Evolutionary conservation across 352 stramenopile genomes (phyloP).

Genomic region (Globisporangium paddicum): DNA sequence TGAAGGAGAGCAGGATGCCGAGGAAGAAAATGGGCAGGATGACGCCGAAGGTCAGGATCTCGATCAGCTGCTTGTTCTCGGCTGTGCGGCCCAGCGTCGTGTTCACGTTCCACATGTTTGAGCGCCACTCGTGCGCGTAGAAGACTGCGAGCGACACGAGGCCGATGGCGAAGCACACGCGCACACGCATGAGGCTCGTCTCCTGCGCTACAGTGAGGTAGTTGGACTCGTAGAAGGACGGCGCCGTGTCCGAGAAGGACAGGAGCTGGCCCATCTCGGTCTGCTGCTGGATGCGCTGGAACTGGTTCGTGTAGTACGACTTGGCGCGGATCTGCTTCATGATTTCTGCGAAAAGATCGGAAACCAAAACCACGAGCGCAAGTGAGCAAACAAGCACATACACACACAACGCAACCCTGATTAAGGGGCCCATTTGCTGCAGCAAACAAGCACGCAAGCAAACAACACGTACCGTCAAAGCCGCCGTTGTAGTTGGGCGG

Average conservation of each 20-base stretch:
- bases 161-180: slow-evolving; percentile 52
- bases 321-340: slow-evolving; percentile 80
- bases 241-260: slow-evolving; percentile 53
- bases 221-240: slow-evolving; percentile 59
- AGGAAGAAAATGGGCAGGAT: slow-evolving; percentile 52
- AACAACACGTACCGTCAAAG: slow-evolving; percentile 39
- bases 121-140: slow-evolving; percentile 47
- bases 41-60: slow-evolving; percentile 54
- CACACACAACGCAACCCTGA: neutral
- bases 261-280: slow-evolving; percentile 61
- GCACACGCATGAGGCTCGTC: slow-evolving; percentile 45
- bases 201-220: slow-evolving; percentile 54
- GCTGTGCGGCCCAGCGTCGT: slow-evolving; percentile 27
- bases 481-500: slow-evolving; percentile 58
- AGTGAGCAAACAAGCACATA: neutral
- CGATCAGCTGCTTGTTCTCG: slow-evolving; percentile 38
- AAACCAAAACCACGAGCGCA: no score
- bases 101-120: slow-evolving; percentile 34
- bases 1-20: slow-evolving; percentile 51
- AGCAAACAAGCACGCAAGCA: neutral
- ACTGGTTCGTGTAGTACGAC: slow-evolving; percentile 74
- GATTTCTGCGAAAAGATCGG: slow-evolving; percentile 32
- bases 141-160: slow-evolving; percentile 50
- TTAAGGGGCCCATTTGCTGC: neutral
- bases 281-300: slow-evolving; percentile 75